Base-by-base conservation (phyloP, 1,139 yeast genomes). In the Taphrina wiesneri region DNA sequence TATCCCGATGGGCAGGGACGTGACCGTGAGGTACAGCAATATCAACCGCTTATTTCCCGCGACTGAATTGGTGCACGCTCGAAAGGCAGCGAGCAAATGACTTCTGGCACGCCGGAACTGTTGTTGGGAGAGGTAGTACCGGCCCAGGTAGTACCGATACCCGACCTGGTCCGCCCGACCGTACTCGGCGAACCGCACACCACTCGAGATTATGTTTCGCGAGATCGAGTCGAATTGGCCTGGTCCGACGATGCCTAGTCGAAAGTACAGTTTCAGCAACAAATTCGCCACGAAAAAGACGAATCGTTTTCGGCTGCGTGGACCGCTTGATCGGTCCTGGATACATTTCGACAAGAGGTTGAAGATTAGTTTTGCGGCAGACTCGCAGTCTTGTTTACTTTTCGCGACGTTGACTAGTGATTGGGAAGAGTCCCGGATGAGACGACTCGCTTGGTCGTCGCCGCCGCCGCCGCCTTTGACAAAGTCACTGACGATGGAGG, bases 141-240 rank as follows among this genome's bases (percentile, higher is more conserved):
- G 81, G 0, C 91, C 91, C 54, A 88, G 78, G 72, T 86, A 83
- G 74, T 80, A 89, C 63, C 93, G 77, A 74, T 86, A 88, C 71
- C 85, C 87, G 3, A 88, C 80, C 66, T 83, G 84, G 69, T 86
- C 86, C 1, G 83, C 76, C 53, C 77, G 75, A 3, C 84, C 78
- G 67, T 49, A 60, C 19, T 7, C 47, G 21, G 36, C 72, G 70
- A 86, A 80, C 49, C 74, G 75, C 30, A 70, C 63, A n/a, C 69
- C 69, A 15, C 68, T 66, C 41, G 68, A 62, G 21, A 67, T 30
- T 26, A 67, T 51, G 49, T 67, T 67, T 17, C 65, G 61, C 39
- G 65, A 47, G 30, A 67, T 51, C 19, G 68, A 67, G 19, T 65
- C 67, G 30, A 63, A 36, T 36, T 67, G 69, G 19, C 63, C 60